Evolutionary conservation across 2,329 filamentous ascomycete species (phyloP), one percentile per base, ranked within the genome.

Genomic region (Macrophomina pseudophaseolina): DNA sequence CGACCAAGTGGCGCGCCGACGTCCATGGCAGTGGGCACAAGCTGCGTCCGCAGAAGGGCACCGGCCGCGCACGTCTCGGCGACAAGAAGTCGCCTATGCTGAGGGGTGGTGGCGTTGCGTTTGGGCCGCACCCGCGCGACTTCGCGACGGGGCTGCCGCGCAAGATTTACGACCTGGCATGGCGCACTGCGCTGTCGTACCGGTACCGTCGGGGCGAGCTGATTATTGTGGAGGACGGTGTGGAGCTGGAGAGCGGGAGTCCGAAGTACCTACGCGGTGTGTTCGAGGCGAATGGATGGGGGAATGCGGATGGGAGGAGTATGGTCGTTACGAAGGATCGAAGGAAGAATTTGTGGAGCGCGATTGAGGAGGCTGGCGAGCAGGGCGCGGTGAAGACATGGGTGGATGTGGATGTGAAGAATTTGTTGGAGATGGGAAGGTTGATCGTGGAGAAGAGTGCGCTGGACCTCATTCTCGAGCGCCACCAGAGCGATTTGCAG

Each of bases 141-240:
- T 99, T 99, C 76, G 87, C 88, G 68, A 96, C 94, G 28, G 86
- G 86, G 16, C 84, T 99, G 65, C 93, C 91, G 73, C 86, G 86
- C 76, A 98, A 98, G 83, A 88, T 97, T 56, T 99, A 99, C 82
- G 94, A 98, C 80, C 85, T 96, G 73, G 95, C 95, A 9, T 98
- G 93, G 92, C 88, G 95, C 76, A 98, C 91, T 51, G 95, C 95
- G 11, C 85, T 99, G 70, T 95, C 91, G 75, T 97, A 97, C 83
- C 89, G 95, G 68, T 98, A 95, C 81, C 86, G 90, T 71, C 88
- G 89, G 71, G 95, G 94, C 58, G 92, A 98, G 82, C 82, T 99
- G 73, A 83, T 97, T 70, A 88, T 99, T 49, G 89, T 95, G 73
- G 90, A 94, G 74, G 90, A 93, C 74, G 87, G 88, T 48, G 86